phyloP scores from a whole-genome alignment of 148 eudicot genomes.

The Rhododendron ferrugineum region DNA sequence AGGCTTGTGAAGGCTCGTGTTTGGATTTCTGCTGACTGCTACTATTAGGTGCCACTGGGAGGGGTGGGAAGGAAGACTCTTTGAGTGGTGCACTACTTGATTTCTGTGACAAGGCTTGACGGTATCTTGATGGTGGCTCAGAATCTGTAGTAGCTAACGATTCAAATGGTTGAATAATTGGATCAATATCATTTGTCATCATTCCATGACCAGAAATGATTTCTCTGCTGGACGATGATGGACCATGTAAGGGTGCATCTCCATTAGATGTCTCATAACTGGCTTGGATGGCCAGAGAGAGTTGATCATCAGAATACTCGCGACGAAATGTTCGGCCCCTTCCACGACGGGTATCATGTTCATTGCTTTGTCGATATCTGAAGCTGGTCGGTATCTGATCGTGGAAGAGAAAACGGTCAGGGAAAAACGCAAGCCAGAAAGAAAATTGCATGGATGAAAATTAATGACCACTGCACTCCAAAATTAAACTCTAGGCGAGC shows the following conservation, averaged over 20 bases:
- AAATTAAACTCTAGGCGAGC: not conserved
- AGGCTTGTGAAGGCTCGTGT: slow-evolving; percentile 19
- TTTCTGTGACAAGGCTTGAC: slow-evolving; percentile 62
- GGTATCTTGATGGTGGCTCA: slow-evolving; percentile 72
- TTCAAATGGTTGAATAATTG: slow-evolving; percentile 59
- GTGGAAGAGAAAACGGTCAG: slow-evolving; percentile 5
- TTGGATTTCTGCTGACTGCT: slow-evolving; percentile 45
- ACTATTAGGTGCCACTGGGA: slow-evolving; percentile 38
- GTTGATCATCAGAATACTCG: slow-evolving; percentile 60
- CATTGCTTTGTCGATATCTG: slow-evolving; percentile 62
- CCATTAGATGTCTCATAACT: slow-evolving; percentile 47
- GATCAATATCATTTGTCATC: slow-evolving; percentile 29
- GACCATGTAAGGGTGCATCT: slow-evolving; percentile 26
- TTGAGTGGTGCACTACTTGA: slow-evolving; percentile 39
- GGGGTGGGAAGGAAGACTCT: slow-evolving; percentile 87
- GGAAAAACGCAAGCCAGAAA: not conserved
- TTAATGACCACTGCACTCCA: not conserved
- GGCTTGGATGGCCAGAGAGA: slow-evolving; percentile 60
- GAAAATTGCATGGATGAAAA: slow-evolving; percentile 1
- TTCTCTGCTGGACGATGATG: slow-evolving; percentile 34
- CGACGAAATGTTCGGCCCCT: slow-evolving; percentile 60
- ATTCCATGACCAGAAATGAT: slow-evolving; percentile 21
- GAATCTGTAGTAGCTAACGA: slow-evolving; percentile 52
- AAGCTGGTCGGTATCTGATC: slow-evolving; percentile 86
- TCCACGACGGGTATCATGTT: slow-evolving; percentile 72